Percentiles rank a stretch among this genome's conserved stretches.
Conservation (phyloP, 2,329 filamentous ascomycete genomes). For the Magnaporthales sp. region DNA sequence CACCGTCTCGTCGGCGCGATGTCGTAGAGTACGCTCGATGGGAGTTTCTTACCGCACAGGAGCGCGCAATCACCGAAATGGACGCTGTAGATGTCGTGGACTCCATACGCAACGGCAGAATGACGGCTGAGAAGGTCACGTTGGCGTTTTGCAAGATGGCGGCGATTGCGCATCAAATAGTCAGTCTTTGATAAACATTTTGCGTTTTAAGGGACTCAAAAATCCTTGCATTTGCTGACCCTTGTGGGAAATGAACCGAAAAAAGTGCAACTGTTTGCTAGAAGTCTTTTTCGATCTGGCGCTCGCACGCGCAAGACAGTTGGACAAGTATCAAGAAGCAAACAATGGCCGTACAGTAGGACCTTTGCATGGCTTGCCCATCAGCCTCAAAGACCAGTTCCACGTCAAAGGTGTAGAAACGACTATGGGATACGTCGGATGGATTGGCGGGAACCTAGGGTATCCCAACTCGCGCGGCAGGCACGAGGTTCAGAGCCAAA, state of each 20-base stretch:
- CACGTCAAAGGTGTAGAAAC: slow-evolving; percentile 51
- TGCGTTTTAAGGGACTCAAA: too few relatives aligned
- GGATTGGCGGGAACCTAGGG: slow-evolving; percentile 42
- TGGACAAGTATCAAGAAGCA: slow-evolving; percentile 43
- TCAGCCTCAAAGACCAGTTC: slow-evolving; percentile 66
- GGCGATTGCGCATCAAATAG: slow-evolving; percentile 26
- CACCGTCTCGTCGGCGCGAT: background rate
- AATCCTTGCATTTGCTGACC: too few relatives aligned
- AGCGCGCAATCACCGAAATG: background rate
- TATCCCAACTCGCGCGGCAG: slow-evolving; percentile 28
- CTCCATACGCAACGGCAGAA: background rate
- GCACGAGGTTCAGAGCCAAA: slow-evolving; percentile 16
- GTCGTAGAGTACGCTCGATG: background rate
- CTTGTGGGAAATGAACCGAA: background rate
- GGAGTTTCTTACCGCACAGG: background rate
- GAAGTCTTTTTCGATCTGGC: slow-evolving; percentile 47
- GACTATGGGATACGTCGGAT: slow-evolving; percentile 54
- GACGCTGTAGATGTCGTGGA: background rate
- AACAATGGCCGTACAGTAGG: slow-evolving; percentile 40
- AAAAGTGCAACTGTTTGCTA: slow-evolving; percentile 37
- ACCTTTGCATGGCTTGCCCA: slow-evolving; percentile 56
- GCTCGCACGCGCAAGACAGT: slow-evolving; percentile 32
- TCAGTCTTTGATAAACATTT: too few relatives aligned
- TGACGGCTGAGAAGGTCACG: slow-evolving; percentile 15
- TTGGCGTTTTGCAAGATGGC: slow-evolving; percentile 30